Conservation (phyloP, 345 rosid genomes). For the Arabis hirsuta region DNA sequence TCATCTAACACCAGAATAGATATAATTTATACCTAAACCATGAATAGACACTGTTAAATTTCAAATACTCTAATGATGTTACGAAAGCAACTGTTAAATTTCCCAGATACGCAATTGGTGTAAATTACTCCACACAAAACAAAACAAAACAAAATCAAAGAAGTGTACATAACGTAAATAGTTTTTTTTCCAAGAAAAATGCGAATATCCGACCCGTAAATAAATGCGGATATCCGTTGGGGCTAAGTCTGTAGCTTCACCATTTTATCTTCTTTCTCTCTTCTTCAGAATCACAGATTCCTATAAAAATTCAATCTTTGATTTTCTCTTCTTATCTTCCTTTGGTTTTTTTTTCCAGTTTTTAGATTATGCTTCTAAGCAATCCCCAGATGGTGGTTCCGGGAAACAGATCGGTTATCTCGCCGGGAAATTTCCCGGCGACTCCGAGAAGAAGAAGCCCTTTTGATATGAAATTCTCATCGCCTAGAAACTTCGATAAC, state of each 20-base stretch:
- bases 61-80: too few species aligned
- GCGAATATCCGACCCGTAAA: slow-evolving; percentile 46
- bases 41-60: too few species aligned
- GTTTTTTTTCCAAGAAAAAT: slow-evolving; percentile 7
- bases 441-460: slow-evolving; percentile 57
- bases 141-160: background rate
- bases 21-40: too few species aligned
- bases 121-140: too few species aligned
- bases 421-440: slow-evolving; percentile 33
- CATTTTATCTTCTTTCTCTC: slow-evolving; percentile 30
- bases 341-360: background rate
- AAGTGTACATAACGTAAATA: slow-evolving; percentile 18
- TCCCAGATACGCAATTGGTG: too few species aligned
- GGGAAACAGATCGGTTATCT: slow-evolving; percentile 43
- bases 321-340: background rate
- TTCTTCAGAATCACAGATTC: background rate
- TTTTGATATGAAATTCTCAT: slow-evolving; percentile 54
- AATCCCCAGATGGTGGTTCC: slow-evolving; percentile 61
- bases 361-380: slow-evolving; percentile 44
- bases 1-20: too few species aligned
- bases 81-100: too few species aligned
- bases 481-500: slow-evolving; percentile 52
- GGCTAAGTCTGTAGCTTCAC: slow-evolving; percentile 25
- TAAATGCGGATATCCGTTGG: slow-evolving; percentile 40
- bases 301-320: slow-evolving; percentile 8